These are phyloP conservation scores for Sporothrix dimorphospora DNA, from an alignment of 2,329 filamentous ascomycete species.

Conservation along the genomic window DNA sequence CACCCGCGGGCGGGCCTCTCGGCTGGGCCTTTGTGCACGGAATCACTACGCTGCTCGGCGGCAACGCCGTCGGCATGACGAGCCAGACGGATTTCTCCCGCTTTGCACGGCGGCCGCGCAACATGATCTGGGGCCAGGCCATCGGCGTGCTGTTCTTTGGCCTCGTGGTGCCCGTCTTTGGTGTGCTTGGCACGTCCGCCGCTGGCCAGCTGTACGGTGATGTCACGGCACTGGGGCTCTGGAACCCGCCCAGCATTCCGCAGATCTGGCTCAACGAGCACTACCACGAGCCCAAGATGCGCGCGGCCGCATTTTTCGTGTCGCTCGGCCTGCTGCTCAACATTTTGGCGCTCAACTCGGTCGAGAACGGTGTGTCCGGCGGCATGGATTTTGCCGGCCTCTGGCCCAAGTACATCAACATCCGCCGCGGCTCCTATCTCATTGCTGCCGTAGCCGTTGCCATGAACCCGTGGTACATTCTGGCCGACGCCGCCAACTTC, in stretches of 20 bases:
- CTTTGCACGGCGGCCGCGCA: conserved; percentile 45
- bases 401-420: conserved; percentile 57
- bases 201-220: conserved; percentile 39
- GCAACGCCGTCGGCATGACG: conserved; percentile 48
- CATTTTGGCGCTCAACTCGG: conserved; percentile 50
- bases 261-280: conserved; percentile 43
- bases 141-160: conserved; percentile 45
- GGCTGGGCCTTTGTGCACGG: conserved; percentile 42
- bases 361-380: conserved; percentile 53
- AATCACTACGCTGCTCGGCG: conserved; percentile 47
- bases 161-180: conserved; percentile 45
- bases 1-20: background rate
- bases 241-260: conserved; percentile 48
- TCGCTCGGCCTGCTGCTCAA: conserved; percentile 49
- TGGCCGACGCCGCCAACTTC: conserved; percentile 50
- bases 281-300: conserved; percentile 38
- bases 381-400: conserved; percentile 60
- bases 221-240: conserved; percentile 38
- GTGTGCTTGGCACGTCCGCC: conserved; percentile 41
- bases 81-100: conserved; percentile 51
- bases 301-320: conserved; percentile 52
- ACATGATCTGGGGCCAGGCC: conserved; percentile 47
- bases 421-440: conserved; percentile 56
- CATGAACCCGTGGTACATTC: conserved; percentile 55
- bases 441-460: conserved; percentile 49